Conservation (phyloP, 805 yeast genomes). For the Saccharomyces cerevisiae region DNA sequence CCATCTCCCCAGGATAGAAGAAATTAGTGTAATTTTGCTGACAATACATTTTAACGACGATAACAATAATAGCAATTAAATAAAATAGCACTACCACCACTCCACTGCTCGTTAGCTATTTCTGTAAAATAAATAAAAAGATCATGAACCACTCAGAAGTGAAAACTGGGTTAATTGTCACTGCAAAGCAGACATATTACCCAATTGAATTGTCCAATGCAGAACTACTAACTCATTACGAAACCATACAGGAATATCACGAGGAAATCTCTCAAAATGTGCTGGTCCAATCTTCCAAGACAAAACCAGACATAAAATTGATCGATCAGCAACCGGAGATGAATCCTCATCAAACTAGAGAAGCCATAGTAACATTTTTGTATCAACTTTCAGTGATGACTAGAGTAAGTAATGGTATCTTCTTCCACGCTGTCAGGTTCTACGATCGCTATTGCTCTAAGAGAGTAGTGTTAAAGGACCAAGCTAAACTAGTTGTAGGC, state of each 20-base stretch:
- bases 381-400: constrained; percentile 59
- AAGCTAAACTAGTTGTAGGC: constrained; percentile 81
- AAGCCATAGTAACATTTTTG: constrained; percentile 68
- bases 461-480: constrained; percentile 73
- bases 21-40: neutral
- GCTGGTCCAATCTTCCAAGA: constrained; percentile 29
- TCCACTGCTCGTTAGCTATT: neutral
- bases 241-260: constrained; percentile 41
- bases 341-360: constrained; percentile 56
- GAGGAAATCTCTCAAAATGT: constrained; percentile 38
- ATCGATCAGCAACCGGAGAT: constrained; percentile 84
- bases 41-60: neutral
- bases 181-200: constrained; percentile 41
- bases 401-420: constrained; percentile 56
- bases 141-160: constrained; percentile 2
- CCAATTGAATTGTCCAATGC: constrained; percentile 40
- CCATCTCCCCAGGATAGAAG: neutral
- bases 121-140: neutral
- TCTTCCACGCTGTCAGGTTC: constrained; percentile 59
- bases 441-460: constrained; percentile 87
- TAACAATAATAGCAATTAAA: neutral
- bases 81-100: neutral
- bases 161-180: constrained; percentile 29
- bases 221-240: constrained; percentile 41
- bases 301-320: constrained; percentile 49